These are phyloP conservation scores for Colletotrichum filicis DNA, from an alignment of 2,329 filamentous ascomycete genomes.

Conservation along the genomic window DNA sequence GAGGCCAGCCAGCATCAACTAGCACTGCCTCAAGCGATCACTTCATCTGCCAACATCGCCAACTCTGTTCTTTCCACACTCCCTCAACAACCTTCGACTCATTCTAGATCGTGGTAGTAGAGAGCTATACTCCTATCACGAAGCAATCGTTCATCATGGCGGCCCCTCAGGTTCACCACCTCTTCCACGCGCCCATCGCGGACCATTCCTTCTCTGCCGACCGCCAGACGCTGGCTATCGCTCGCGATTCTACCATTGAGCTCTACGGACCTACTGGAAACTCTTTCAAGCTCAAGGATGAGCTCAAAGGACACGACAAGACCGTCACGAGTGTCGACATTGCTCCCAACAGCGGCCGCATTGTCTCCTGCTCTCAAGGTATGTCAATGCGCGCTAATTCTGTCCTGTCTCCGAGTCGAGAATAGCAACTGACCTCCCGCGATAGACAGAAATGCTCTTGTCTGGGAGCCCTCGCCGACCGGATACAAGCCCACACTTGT, in stretches of 20 bases:
- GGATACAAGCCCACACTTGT: slow-evolving; percentile 98
- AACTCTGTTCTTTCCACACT: not conserved
- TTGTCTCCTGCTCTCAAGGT: slow-evolving; percentile 98
- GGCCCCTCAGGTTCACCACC: slow-evolving; percentile 90
- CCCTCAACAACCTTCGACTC: slow-evolving; percentile 2
- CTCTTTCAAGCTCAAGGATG: slow-evolving; percentile 86
- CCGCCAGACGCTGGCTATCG: slow-evolving; percentile 87
- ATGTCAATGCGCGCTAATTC: slow-evolving; percentile 37
- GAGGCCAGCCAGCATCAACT: slow-evolving; percentile 4
- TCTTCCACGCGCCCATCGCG: slow-evolving; percentile 95
- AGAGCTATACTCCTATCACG: slow-evolving; percentile 92
- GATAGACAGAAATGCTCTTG: slow-evolving; percentile 93
- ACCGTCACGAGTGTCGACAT: slow-evolving; percentile 96
- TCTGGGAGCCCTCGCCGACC: slow-evolving; percentile 93
- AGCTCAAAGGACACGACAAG: slow-evolving; percentile 97
- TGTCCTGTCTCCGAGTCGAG: not conserved
- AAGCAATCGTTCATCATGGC: slow-evolving; percentile 69
- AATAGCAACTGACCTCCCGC: slow-evolving; percentile 2
- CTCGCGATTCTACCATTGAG: slow-evolving; percentile 89
- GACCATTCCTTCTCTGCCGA: slow-evolving; percentile 99
- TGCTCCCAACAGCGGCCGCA: slow-evolving; percentile 88
- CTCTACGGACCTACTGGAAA: slow-evolving; percentile 81
- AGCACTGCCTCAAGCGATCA: slow-evolving; percentile 22
- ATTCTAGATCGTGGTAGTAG: slow-evolving; percentile 78
- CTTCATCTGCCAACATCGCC: slow-evolving; percentile 8